These are phyloP conservation scores for Saccharomycopsis guyanensis DNA, from an alignment of 805 yeast species.

Conservation along the genomic window DNA sequence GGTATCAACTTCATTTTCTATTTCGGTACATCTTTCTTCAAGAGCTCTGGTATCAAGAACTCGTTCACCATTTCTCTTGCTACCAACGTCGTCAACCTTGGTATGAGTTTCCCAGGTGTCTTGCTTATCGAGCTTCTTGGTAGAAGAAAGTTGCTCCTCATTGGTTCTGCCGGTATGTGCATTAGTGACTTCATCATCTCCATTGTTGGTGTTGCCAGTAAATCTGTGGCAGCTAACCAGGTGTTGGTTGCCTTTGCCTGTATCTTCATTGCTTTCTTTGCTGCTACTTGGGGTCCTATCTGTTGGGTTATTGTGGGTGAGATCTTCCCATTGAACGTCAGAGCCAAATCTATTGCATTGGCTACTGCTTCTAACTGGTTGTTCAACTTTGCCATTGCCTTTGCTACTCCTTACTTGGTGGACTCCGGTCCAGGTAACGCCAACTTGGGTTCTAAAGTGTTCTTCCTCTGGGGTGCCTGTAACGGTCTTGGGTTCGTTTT, in stretches of 20 bases:
- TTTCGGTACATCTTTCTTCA: conserved; percentile 59
- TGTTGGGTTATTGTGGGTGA: conserved; percentile 62
- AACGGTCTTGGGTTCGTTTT: conserved; percentile 48
- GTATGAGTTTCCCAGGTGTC: conserved; percentile 48
- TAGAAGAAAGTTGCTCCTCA: conserved; percentile 52
- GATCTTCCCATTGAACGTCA: conserved; percentile 60
- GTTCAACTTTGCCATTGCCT: conserved; percentile 66
- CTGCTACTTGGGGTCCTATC: conserved; percentile 80
- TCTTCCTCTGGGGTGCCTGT: conserved; percentile 73
- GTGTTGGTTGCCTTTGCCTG: conserved; percentile 46
- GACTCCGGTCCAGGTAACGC: conserved; percentile 54
- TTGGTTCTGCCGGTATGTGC: conserved; percentile 59
- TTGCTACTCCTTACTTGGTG: conserved; percentile 64
- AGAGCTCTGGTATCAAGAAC: conserved; percentile 40
- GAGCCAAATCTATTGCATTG: conserved; percentile 66
- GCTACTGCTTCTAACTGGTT: conserved; percentile 76
- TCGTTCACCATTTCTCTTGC: conserved; percentile 38
- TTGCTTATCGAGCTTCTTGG: conserved; percentile 52
- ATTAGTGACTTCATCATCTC: conserved; percentile 59
- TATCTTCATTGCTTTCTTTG: conserved; percentile 66
- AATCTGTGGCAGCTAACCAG: conserved; percentile 35
- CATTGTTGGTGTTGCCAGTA: conserved; percentile 30
- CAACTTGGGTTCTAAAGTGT: conserved; percentile 54
- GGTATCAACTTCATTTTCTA: conserved; percentile 70
- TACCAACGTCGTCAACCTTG: conserved; percentile 40